Evolutionary conservation across 805 yeast species (phyloP), one percentile per base, ranked within the genome.

Genomic region (Metschnikowia noctiluminum): DNA sequence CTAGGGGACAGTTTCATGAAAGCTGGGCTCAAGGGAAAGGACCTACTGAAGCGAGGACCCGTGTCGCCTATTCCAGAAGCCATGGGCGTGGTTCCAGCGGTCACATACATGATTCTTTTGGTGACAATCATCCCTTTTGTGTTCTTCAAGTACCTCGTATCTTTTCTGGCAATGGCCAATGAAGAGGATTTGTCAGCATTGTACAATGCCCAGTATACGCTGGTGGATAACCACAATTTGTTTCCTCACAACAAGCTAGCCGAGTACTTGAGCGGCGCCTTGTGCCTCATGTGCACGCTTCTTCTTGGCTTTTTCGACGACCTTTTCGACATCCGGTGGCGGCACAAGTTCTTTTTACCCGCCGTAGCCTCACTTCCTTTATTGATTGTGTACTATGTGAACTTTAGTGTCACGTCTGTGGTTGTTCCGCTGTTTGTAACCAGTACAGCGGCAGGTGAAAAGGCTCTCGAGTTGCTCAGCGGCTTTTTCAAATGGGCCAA

Each of bases 341-440:
- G 99, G 62, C 96, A 94, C 71, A 94, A 94, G 73, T 89, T 94
- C 70, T 89, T 94, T 60, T 64, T 94, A 56, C 99, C 99, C 0
- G 96, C 96, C 0, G 81, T 94, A 46, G 97, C 97, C 0, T 84
- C 96, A 1, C 82, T 94, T 39, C 99, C 99, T 6, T 74, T 94
- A 58, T 74, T 94, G 50, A 80, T 92, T 14, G 96, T 94, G 2
- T 94, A 94, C 68, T 90, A 88, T 58, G 89, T 91, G 49, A 97
- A 94, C 66, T 92, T 89, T 66, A 95, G 96, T 50, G 89, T 89
- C 38, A 94, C 99, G 0, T 82, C 85, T 37, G 86, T 94, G 8
- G 79, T 89, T 50, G 76, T 94, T 3, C 99, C 99, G 2, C 77
- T 77, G 35, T 80, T 87, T 51, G 63, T 89, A 38, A 73, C 75